A percentile compares a stretch with the other conserved stretches of the same genome.
Evolutionary conservation across 148 eudicot genomes (phyloP).

Genomic region (Oxyria digyna): DNA sequence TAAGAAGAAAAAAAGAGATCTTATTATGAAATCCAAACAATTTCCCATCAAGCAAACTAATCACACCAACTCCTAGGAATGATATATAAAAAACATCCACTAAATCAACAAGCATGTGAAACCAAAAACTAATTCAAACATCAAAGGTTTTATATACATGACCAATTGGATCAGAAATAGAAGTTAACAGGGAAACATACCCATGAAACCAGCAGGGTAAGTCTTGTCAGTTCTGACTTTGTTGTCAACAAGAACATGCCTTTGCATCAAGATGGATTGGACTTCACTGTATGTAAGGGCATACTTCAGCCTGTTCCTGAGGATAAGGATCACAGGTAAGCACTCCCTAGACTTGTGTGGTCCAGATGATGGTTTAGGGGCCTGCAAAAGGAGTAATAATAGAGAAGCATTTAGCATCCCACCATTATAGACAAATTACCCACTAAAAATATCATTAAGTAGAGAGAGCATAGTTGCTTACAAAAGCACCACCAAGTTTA

Average conservation of each 20-base stretch:
- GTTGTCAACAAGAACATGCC: conserved; percentile 9
- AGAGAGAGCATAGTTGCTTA: background rate
- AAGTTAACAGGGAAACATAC: background rate
- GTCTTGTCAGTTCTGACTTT: conserved; percentile 14
- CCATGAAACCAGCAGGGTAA: conserved; percentile 15
- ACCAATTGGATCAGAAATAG: background rate
- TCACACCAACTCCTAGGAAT: background rate
- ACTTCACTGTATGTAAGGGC: conserved; percentile 13
- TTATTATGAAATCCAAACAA: background rate
- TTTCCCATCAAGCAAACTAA: background rate
- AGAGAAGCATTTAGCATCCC: too few species aligned
- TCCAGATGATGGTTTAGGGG: conserved; percentile 15
- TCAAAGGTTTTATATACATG: too few species aligned
- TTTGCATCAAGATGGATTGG: conserved; percentile 10
- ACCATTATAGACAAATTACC: too few species aligned
- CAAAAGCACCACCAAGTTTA: conserved; percentile 14
- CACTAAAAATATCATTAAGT: too few species aligned
- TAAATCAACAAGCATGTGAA: background rate
- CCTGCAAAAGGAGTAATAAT: background rate
- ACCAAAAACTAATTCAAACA: too few species aligned
- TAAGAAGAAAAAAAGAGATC: background rate
- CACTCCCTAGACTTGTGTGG: conserved; percentile 16
- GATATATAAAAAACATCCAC: background rate
- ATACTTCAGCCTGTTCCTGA: conserved; percentile 11
- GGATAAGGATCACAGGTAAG: conserved; percentile 10